Evolutionary conservation across 1,139 yeast species (phyloP), one percentile per base, ranked within the genome.

Genomic region (Sugiyamaella castrensis): DNA sequence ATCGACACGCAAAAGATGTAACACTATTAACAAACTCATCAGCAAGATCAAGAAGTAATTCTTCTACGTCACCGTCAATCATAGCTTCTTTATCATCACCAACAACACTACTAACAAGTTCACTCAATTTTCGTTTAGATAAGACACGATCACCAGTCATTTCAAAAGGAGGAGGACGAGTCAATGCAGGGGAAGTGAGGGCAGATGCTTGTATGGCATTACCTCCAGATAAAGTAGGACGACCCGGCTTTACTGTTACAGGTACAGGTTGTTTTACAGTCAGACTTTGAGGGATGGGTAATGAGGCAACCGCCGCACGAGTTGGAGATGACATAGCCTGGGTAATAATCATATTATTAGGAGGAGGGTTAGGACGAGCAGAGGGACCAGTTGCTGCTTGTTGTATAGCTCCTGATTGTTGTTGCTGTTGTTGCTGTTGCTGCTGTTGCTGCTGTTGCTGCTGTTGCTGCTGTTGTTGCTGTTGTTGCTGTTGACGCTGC

Each of bases 61-160:
- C 97, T 66, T 92, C 98, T 12, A 91, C 98, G 67, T 92, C 97
- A 29, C 97, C 97, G 65, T 91, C 98, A 49, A 92, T 84, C 48
- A 62, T 58, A 9, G 71, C 62, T 43, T 68, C 72, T n/a, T 79
- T 79, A 8, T 95, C 86, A 60, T 87, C 92, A 3, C 95, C 89
- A 60, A 87, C 94, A 8, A 89, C 87, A 2, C 87, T 80, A 58
- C 83, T 81, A 7, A 92, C 94, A 53, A 92, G 73, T 63, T 92
- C 98, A 49, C 87, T 77, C 53, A 92, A 74, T 64, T 92, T 92
- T 47, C 98, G 75, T 67, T 92, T 92, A 31, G 95, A 86, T 60
- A 92, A 73, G 2, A 91, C 94, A 27, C 96, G 74, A 50, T 91
- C 95, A 30, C 69, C 71, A 46, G 85, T 87, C 57, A 87, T 73